Base-by-base conservation (phyloP, 163 green algal genomes). In the Smithsoniella earleae region DNA sequence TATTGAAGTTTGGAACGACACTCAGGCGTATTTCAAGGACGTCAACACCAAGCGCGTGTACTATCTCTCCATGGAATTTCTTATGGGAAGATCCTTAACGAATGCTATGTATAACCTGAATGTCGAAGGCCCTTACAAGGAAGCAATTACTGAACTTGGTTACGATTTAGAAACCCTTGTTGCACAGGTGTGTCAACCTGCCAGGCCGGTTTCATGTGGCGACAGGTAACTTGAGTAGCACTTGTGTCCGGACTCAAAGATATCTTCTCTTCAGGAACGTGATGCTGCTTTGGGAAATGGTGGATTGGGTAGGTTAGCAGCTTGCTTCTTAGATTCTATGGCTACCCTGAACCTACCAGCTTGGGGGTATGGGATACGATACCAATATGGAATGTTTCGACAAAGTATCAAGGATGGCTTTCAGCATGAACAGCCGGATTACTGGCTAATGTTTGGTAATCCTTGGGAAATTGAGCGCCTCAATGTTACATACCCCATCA, bases 41-140 rank as follows among this genome's bases (percentile, higher is more conserved):
- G 74, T 86, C 63, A 87, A 96, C 77, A 89, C 91, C 44, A 97
- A 96, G 87, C 81, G 89, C 20, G 90, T 98, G 40, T 99, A 98
- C 85, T 99, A 99, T 83, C 77, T 99, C 74, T 96, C 89, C 69
- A 97, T 97, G 91, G 94, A 98, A 83, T 99, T 98, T 77, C 83
- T 99, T 5, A 97, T 97, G 92, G 94, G 94, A 27, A 88, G 94
- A 49, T 92, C 86, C 8, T 84, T 99, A 76, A 84, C 91, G 22
- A 99, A 99, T 85, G 88, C 89, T 22, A 77, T 99, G 66, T 92
- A 92, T 84, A 98, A 98, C 83, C 83, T 98, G 66, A 84, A 88
- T 36, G 78, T 98, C 20, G 85, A 90, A 64, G 82, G 84, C 3
- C 62, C 83, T 25, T 99, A 96, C 82, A 80, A 58, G 0, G 86